Evolutionary conservation across 1,284 basidiomycete genomes (phyloP).

Genomic region (Moesziomyces antarcticus): DNA sequence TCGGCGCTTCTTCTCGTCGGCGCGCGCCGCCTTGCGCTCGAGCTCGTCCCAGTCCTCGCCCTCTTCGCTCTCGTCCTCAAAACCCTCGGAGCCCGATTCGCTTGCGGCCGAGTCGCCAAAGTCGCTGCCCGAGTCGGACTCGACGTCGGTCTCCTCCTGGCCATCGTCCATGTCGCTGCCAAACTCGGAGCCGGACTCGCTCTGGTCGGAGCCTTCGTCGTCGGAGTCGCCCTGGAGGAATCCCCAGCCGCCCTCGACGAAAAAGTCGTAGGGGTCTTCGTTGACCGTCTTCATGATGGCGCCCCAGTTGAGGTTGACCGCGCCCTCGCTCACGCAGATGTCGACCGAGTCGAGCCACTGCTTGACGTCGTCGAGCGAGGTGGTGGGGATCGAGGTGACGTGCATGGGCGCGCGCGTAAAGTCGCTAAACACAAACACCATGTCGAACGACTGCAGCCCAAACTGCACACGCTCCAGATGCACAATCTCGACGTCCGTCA

Average conservation of each 20-base stretch:
- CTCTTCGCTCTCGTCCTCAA: conserved; percentile 73
- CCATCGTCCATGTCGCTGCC: conserved; percentile 66
- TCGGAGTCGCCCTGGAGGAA: conserved; percentile 74
- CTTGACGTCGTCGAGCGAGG: conserved; percentile 64
- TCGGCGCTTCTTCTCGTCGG: conserved; percentile 59
- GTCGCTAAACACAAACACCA: conserved; percentile 95
- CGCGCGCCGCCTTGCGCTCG: conserved; percentile 76
- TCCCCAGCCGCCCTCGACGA: conserved; percentile 92
- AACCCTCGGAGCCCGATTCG: conserved; percentile 74
- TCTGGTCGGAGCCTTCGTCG: conserved; percentile 35
- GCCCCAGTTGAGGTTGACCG: conserved; percentile 97
- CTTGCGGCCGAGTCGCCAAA: conserved; percentile 65
- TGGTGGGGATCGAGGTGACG: conserved; percentile 62
- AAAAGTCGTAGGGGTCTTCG: conserved; percentile 87
- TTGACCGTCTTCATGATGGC: conserved; percentile 76
- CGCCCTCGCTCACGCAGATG: conserved; percentile 93
- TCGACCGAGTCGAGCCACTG: conserved; percentile 91
- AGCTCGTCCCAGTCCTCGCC: conserved; percentile 94
- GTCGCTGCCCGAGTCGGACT: conserved; percentile 62
- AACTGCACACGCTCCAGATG: conserved; percentile 98
- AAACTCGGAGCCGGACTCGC: conserved; percentile 64
- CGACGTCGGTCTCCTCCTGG: conserved; percentile 62
- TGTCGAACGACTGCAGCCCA: conserved; percentile 94
- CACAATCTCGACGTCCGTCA: conserved; percentile 94
- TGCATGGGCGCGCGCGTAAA: conserved; percentile 88